phyloP scores from a whole-genome alignment of 164 flowering plant species.

The Annona squamosa region DNA sequence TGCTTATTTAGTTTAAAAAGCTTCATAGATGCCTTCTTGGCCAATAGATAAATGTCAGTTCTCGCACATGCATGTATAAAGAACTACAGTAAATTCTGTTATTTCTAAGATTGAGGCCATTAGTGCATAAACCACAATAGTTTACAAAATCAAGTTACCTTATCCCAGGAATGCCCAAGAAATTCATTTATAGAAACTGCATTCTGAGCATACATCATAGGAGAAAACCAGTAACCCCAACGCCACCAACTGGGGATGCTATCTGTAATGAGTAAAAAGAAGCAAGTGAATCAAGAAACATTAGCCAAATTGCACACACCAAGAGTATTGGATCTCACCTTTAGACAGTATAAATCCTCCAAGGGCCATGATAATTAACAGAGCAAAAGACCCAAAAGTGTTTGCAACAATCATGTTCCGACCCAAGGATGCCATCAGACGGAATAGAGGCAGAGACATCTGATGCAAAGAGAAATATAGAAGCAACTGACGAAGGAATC shows the following conservation, averaged over 20 bases:
- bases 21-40: neutral
- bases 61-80: neutral
- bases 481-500: conserved; percentile 76
- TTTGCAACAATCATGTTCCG: conserved; percentile 92
- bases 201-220: conserved; percentile 89
- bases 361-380: conserved; percentile 92
- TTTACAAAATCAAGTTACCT: conserved; percentile 41
- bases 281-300: conserved; percentile 8
- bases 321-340: conserved; percentile 37
- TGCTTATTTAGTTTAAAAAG: no score
- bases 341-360: conserved; percentile 88
- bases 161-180: conserved; percentile 88
- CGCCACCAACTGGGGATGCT: conserved; percentile 90
- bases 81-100: neutral
- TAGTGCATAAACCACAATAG: neutral
- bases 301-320: neutral
- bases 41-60: neutral
- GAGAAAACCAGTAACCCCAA: conserved; percentile 99
- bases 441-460: conserved; percentile 83
- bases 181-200: conserved; percentile 95
- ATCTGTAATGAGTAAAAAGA: conserved; percentile 38
- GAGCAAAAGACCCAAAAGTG: conserved; percentile 94
- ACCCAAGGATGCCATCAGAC: conserved; percentile 87
- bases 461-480: conserved; percentile 82
- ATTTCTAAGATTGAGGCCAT: neutral